These are phyloP conservation scores for Corynespora cassiicola DNA, from an alignment of 2,329 filamentous ascomycete genomes.

Conservation along the genomic window DNA sequence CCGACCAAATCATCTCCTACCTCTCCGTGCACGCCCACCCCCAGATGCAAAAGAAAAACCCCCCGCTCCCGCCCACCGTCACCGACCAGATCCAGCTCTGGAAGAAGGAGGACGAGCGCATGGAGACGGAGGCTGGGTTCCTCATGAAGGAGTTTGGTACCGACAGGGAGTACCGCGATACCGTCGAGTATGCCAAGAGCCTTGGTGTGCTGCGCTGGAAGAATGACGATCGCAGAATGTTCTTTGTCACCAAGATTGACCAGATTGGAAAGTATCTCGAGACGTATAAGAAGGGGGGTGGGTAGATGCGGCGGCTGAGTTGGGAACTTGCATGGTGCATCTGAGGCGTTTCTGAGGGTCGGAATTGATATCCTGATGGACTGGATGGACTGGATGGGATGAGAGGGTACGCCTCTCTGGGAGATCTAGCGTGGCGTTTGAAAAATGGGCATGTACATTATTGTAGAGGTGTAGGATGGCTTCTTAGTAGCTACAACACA, in stretches of 20 bases:
- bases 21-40: conserved; percentile 92
- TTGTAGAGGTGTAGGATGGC: too few relatives aligned
- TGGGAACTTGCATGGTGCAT: too few relatives aligned
- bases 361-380: too few relatives aligned
- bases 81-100: conserved; percentile 97
- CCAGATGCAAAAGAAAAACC: conserved; percentile 80
- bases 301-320: too few relatives aligned
- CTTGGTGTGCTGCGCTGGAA: conserved; percentile 90
- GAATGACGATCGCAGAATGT: conserved; percentile 78
- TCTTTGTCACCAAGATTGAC: conserved; percentile 91
- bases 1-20: conserved; percentile 94
- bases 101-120: conserved; percentile 96
- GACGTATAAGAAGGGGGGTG: conserved; percentile 37
- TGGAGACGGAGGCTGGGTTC: conserved; percentile 83
- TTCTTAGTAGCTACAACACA: too few relatives aligned
- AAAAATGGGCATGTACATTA: too few relatives aligned
- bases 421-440: too few relatives aligned
- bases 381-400: too few relatives aligned
- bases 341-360: too few relatives aligned
- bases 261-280: conserved; percentile 84
- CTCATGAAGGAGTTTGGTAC: conserved; percentile 87
- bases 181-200: conserved; percentile 81
- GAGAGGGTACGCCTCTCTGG: too few relatives aligned
- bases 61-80: conserved; percentile 90
- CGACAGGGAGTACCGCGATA: conserved; percentile 71